A percentile compares a stretch with the other conserved stretches of the same genome.
These are phyloP conservation scores for Blepharisma japonicum DNA, from an alignment of 73 alveolate species.

Conservation along the genomic window DNA sequence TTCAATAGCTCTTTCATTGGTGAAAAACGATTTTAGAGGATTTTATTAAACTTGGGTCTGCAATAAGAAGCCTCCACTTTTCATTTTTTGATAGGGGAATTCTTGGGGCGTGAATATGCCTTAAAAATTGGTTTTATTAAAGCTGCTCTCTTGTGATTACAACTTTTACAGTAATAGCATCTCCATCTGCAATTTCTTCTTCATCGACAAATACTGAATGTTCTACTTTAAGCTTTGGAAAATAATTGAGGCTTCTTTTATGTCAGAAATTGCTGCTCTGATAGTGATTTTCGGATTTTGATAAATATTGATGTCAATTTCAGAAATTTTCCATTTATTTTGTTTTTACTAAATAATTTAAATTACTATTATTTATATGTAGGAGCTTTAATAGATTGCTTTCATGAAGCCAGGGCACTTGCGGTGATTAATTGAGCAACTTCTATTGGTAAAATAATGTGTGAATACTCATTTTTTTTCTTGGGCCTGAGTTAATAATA, in stretches of 20 bases:
- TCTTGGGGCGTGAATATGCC: slow-evolving; percentile 55
- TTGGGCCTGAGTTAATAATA: slow-evolving; percentile 5
- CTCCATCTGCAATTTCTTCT: slow-evolving; percentile 64
- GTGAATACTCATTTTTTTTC: slow-evolving; percentile 24
- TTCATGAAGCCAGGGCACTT: slow-evolving; percentile 54
- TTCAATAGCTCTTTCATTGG: not conserved
- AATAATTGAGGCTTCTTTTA: slow-evolving; percentile 42
- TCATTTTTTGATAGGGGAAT: slow-evolving; percentile 55
- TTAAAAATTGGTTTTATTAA: slow-evolving; percentile 39
- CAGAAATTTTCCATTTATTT: slow-evolving; percentile 33
- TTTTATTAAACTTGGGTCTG: not conserved
- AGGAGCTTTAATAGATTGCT: slow-evolving; percentile 71
- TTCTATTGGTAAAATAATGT: slow-evolving; percentile 29
- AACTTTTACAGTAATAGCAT: slow-evolving; percentile 51
- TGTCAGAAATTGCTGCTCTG: slow-evolving; percentile 42
- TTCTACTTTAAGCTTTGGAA: slow-evolving; percentile 59
- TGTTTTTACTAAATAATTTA: slow-evolving; percentile 44
- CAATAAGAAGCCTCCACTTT: slow-evolving; percentile 23
- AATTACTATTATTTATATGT: slow-evolving; percentile 43
- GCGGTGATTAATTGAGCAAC: slow-evolving; percentile 54
- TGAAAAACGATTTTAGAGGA: not conserved
- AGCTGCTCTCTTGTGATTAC: slow-evolving; percentile 45
- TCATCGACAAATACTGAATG: slow-evolving; percentile 58
- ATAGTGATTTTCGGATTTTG: slow-evolving; percentile 33
- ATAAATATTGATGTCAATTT: slow-evolving; percentile 37